Base-by-base conservation (phyloP, 176 grass and related monocot species). In the Themeda triandra region DNA sequence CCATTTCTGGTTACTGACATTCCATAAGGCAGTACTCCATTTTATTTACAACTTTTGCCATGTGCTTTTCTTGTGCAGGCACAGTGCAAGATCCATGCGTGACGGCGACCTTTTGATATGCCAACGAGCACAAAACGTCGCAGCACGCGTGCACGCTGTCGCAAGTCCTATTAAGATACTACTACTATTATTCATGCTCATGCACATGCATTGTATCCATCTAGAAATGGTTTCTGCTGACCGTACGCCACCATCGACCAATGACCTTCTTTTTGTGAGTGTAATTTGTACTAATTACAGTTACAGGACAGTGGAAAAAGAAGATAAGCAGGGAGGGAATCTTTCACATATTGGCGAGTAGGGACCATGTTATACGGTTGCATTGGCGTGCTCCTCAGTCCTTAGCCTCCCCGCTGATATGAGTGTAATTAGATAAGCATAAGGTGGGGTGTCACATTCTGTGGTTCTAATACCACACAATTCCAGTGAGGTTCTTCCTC, bases 121-220 rank as follows among this genome's bases (percentile, higher is more conserved):
- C 36, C 58, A 29, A 24, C 62, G 30, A 76, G 87, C 88, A 76
- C 24, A 29, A 33, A 53, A 70, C 40, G 83, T 76, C 83, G 6
- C 13, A 18, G 82, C 78, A 71, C 81, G 82, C 82, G 69, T 42
- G 88, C 83, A n/a, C 27, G 77, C 65, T 27, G 54, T 10, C 27
- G 28, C 42, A 36, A 48, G 64, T 79, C 53, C 49, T 63, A 25
- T 58, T 31, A 70, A 44, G 66, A 74, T 84, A 40, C 37, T 29
- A 0, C n/a, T n/a, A n/a, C n/a, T 12, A 19, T 4, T 65, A 37
- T 69, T 6, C 49, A 11, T 23, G 28, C 36, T 1, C 5, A 30
- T 30, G 30, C 30, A 51, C 2, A 13, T 82, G 66, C 87, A 32
- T 19, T 30, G 76, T 53, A 35, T 69, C 78, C 44, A 44, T 69